A percentile compares a stretch with the other conserved stretches of the same genome.
phyloP scores from a whole-genome alignment of 2,329 filamentous ascomycete species.

The Tolypocladium ophioglossoides region DNA sequence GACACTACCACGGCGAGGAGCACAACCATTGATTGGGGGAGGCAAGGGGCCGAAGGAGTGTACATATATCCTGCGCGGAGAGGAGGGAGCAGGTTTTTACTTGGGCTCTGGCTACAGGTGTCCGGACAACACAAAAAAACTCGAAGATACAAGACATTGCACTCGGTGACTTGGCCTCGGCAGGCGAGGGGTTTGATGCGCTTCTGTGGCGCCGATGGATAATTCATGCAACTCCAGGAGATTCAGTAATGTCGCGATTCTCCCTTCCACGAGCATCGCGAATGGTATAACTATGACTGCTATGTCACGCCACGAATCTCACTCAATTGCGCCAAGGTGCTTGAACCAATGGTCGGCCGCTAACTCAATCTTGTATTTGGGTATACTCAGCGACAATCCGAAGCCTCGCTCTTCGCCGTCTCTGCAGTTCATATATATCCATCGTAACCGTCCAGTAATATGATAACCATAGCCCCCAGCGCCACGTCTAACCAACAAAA shows the following conservation, averaged over 20 bases:
- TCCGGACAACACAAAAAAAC: neutral
- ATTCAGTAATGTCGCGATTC: neutral
- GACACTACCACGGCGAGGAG: constrained; percentile 42
- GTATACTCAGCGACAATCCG: neutral
- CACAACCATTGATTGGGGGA: constrained; percentile 23
- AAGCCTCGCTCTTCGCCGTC: neutral
- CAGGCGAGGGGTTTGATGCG: neutral
- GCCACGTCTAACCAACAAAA: neutral
- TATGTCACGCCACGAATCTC: neutral
- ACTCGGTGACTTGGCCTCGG: neutral
- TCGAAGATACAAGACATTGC: neutral
- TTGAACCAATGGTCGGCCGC: neutral
- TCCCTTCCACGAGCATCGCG: no score
- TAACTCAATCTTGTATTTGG: constrained; percentile 1
- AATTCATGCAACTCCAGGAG: neutral
- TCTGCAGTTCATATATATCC: neutral
- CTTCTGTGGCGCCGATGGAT: neutral
- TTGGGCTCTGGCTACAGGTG: neutral
- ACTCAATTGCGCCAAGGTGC: neutral
- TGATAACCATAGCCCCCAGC: neutral
- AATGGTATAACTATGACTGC: no score
- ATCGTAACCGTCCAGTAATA: neutral
- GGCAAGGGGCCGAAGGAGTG: constrained; percentile 11
- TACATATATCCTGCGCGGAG: constrained; percentile 24
- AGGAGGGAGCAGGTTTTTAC: neutral